Conservation (phyloP, 2,329 filamentous ascomycete species). For the Xylaria sp. region DNA sequence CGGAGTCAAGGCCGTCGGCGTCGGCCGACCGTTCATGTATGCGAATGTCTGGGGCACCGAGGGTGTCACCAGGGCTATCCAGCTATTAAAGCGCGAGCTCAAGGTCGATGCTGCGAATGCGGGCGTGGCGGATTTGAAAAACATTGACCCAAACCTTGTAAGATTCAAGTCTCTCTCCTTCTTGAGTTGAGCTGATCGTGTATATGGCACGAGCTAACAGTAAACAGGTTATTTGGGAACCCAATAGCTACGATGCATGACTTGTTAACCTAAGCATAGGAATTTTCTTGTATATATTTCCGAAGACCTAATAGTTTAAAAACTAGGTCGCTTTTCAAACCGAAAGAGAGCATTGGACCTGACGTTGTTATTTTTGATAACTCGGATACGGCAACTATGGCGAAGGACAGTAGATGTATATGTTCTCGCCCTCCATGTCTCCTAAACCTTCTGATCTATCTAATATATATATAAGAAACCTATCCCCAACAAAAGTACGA, state of each 20-base stretch:
- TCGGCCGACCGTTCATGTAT: conserved; percentile 1
- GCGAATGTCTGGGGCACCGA: neutral
- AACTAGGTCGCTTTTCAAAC: neutral
- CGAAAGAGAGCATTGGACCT: neutral
- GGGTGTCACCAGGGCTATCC: neutral
- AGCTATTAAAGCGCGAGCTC: neutral
- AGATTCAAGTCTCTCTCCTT: neutral
- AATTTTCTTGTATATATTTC: neutral
- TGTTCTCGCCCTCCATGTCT: too few relatives aligned
- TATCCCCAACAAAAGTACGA: too few relatives aligned
- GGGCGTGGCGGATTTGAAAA: neutral
- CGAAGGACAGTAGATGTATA: too few relatives aligned
- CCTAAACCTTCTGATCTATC: too few relatives aligned
- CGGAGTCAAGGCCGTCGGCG: neutral
- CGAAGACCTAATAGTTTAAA: neutral
- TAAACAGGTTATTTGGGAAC: neutral
- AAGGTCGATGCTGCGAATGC: conserved; percentile 1
- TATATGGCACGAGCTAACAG: neutral
- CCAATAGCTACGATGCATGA: neutral
- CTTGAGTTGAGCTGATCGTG: neutral
- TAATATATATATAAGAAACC: too few relatives aligned
- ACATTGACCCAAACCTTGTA: neutral
- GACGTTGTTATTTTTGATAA: neutral
- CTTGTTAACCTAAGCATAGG: neutral
- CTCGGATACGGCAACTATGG: neutral